Evolutionary conservation across 371 early-diverging fungal genomes (phyloP).

Genomic region (Amoeboaphelidium occidentale): DNA sequence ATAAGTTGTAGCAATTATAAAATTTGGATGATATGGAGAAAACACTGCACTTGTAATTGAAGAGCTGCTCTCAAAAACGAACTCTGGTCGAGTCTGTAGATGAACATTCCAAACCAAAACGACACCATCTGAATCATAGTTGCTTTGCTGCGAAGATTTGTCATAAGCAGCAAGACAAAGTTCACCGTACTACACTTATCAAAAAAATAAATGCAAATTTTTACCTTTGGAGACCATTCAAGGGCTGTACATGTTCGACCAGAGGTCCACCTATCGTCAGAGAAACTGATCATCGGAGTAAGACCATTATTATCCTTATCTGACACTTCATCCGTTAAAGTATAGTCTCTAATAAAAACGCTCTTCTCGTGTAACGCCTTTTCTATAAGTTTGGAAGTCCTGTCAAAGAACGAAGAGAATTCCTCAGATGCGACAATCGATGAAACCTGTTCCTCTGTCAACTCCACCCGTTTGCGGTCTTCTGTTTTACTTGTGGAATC

Average conservation of each 20-base stretch:
- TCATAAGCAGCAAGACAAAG: conserved; percentile 64
- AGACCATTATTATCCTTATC: conserved; percentile 35
- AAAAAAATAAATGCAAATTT: background rate
- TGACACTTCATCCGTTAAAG: conserved; percentile 33
- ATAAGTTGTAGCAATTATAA: conserved; percentile 80
- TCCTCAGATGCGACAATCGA: conserved; percentile 38
- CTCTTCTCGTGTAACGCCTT: conserved; percentile 67
- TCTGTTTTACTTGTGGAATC: too few relatives aligned
- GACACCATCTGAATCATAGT: conserved; percentile 78
- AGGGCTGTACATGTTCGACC: conserved; percentile 70
- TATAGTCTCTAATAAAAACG: conserved; percentile 82
- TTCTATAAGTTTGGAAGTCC: conserved; percentile 61
- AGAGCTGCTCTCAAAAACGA: conserved; percentile 72
- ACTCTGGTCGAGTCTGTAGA: conserved; percentile 68
- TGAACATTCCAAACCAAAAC: conserved; percentile 81
- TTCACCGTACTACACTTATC: conserved; percentile 39
- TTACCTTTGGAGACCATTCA: conserved; percentile 67
- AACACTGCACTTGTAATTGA: conserved; percentile 71
- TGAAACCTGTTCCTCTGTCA: conserved; percentile 55
- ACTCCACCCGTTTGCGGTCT: too few relatives aligned
- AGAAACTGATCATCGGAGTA: conserved; percentile 39
- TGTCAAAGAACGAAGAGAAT: conserved; percentile 64
- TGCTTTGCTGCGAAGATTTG: conserved; percentile 43
- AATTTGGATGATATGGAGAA: conserved; percentile 66
- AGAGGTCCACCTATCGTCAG: conserved; percentile 51